These are phyloP conservation scores for Medicago arabica DNA, from an alignment of 306 rosid species.

Conservation along the genomic window DNA sequence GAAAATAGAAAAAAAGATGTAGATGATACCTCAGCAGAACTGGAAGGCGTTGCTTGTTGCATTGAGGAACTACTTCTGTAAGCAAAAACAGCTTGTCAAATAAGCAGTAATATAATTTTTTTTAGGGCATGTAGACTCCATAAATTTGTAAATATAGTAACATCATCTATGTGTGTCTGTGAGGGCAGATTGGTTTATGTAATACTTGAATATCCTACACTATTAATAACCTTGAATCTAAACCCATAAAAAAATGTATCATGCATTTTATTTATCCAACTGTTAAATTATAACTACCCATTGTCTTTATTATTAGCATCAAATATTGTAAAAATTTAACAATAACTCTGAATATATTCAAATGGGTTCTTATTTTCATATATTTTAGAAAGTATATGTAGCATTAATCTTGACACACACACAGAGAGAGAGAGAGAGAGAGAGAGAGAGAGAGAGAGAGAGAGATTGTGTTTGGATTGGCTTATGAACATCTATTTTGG, in stretches of 20 bases:
- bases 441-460: no score
- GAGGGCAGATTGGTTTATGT: not conserved
- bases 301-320: not conserved
- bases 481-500: no score
- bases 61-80: conserved; percentile 56
- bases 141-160: conserved; percentile 14
- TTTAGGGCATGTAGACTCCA: not conserved
- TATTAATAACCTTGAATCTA: not conserved
- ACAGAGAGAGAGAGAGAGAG: no score
- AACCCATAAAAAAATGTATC: not conserved
- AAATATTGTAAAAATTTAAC: not conserved
- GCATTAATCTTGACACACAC: not conserved
- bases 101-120: conserved; percentile 13
- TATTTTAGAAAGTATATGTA: not conserved
- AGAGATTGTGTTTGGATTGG: no score
- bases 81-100: conserved; percentile 45
- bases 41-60: conserved; percentile 73
- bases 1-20: not conserved
- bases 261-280: conserved; percentile 7
- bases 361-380: not conserved
- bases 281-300: not conserved
- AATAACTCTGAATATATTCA: not conserved
- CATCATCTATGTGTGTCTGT: not conserved
- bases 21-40: conserved; percentile 67
- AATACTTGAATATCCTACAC: not conserved